These are phyloP conservation scores for Priceomyces fermenticarens DNA, from an alignment of 805 yeast genomes.

Conservation along the genomic window DNA sequence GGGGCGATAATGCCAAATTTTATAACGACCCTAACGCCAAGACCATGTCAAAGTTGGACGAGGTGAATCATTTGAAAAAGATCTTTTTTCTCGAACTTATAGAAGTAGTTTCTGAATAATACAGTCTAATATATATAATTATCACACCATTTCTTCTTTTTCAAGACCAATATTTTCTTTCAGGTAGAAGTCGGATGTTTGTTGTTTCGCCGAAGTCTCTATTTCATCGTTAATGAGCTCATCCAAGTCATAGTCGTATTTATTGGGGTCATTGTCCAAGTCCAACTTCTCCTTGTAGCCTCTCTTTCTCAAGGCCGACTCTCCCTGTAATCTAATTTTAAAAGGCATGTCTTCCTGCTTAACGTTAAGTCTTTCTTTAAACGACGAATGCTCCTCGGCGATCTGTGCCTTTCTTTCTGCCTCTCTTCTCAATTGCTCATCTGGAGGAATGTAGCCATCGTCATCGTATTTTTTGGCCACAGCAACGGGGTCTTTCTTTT, in stretches of 20 bases:
- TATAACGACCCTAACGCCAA: slow-evolving; percentile 4
- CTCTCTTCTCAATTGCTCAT: slow-evolving; percentile 22
- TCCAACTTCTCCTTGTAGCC: slow-evolving; percentile 32
- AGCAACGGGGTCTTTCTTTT: slow-evolving; percentile 3
- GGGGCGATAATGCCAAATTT: slow-evolving; percentile 7
- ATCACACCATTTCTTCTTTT: slow-evolving; percentile 23
- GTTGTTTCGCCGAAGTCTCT: slow-evolving; percentile 17
- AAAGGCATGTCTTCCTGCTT: slow-evolving; percentile 38
- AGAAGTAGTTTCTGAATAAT: slow-evolving; percentile 5
- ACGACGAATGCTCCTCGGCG: slow-evolving; percentile 17
- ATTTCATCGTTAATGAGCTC: slow-evolving; percentile 39
- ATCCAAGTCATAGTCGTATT: slow-evolving; percentile 43
- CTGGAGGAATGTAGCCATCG: slow-evolving; percentile 41
- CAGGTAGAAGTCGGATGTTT: slow-evolving; percentile 17
- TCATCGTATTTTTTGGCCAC: slow-evolving; percentile 6
- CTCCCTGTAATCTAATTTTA: slow-evolving; percentile 26
- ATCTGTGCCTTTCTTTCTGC: slow-evolving; percentile 10
- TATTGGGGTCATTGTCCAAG: slow-evolving; percentile 36
- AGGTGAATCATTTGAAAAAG: slow-evolving; percentile 19
- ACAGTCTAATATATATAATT: not conserved
- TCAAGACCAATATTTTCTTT: slow-evolving; percentile 17
- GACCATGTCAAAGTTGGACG: slow-evolving; percentile 15
- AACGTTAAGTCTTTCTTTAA: slow-evolving; percentile 27
- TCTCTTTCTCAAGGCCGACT: slow-evolving; percentile 19
- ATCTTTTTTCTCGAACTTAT: slow-evolving; percentile 19